Evolutionary conservation across 179 eudicot species (phyloP).

Genomic region (Corrigiola litoralis): DNA sequence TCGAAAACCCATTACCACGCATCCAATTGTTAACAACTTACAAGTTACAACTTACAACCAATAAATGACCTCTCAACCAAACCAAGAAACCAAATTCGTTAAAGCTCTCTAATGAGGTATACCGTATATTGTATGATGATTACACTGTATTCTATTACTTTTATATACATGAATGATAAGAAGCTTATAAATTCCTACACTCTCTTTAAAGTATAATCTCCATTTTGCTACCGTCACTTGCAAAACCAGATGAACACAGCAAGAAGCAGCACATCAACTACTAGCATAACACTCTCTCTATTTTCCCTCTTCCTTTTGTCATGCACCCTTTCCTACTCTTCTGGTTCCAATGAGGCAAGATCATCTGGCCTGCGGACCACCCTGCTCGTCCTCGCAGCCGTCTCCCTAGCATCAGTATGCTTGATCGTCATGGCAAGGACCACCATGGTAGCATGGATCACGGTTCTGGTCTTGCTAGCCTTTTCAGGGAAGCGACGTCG

Average conservation of each 20-base stretch:
- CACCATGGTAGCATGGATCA: constrained; percentile 64
- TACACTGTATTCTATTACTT: too few relatives aligned
- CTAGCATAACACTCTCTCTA: constrained; percentile 8
- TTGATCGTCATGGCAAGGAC: constrained; percentile 51
- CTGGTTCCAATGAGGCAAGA: background rate
- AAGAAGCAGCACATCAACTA: constrained; percentile 1
- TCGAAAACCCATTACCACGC: background rate
- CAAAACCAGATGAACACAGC: constrained; percentile 24
- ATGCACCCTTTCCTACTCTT: constrained; percentile 2
- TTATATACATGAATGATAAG: too few relatives aligned
- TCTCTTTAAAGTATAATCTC: background rate
- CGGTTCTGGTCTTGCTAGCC: constrained; percentile 59
- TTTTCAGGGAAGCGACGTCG: constrained; percentile 63
- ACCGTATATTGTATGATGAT: too few relatives aligned
- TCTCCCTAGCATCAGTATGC: constrained; percentile 22
- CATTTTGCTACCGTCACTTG: background rate
- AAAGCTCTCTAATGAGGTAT: too few relatives aligned
- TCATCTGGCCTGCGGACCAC: constrained; percentile 6
- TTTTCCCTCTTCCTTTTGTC: constrained; percentile 18
- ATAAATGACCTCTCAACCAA: constrained; percentile 5
- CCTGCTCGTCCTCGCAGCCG: constrained; percentile 10
- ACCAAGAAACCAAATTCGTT: too few relatives aligned
- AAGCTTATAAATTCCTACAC: background rate
- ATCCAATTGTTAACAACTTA: background rate
- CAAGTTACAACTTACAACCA: background rate